Base-by-base conservation (phyloP, 495 filamentous ascomycete species). In the Talaromyces adpressus region DNA sequence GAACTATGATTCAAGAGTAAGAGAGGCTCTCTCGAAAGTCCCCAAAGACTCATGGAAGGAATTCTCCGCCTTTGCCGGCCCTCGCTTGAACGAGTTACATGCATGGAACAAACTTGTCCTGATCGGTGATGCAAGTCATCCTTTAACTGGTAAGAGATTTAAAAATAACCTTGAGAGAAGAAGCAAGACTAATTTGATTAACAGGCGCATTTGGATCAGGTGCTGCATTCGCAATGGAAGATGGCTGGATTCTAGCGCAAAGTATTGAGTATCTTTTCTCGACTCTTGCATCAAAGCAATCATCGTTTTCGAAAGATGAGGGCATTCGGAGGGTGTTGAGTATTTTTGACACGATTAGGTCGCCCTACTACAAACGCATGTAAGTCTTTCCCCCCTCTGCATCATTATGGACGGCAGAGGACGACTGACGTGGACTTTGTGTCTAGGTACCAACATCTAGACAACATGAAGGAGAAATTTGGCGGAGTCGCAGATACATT, bases 171-270 rank as follows among this genome's bases (percentile, higher is more conserved):
- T 30, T 30, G 3, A 4, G 29, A 30, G 6, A 6, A 30, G 29
- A 30, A 6, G 1, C 0, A 30, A 30, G 29, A 7, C 29, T 30
- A 7, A 30, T 7, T 6, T 36, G 56, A 56, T 58, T 2, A 3
- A 58, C 6, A 58, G 56, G 56, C 27, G 75, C 73, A 2, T 79
- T 79, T 65, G 81, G 81, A 0, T 80, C 81, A 0, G 81, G 81
- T 0, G 79, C 81, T 0, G 77, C 76, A 6, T 83, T 83, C 61
- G 79, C 81, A 0, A 76, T 83, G 71, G 77, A 82, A 61, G 81
- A 83, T 65, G 76, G 73, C 14, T 83, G 75, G 74, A 74, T 80
- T 51, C 68, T 83, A 32, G 78, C 77, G 2, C 74, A 71, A 56
- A 72, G 75, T 7, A 66, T 83, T 2, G 75, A 76, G n/a, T 65